phyloP scores from a whole-genome alignment of 1,284 basidiomycete species.

The Apiotrichum laibachii region DNA sequence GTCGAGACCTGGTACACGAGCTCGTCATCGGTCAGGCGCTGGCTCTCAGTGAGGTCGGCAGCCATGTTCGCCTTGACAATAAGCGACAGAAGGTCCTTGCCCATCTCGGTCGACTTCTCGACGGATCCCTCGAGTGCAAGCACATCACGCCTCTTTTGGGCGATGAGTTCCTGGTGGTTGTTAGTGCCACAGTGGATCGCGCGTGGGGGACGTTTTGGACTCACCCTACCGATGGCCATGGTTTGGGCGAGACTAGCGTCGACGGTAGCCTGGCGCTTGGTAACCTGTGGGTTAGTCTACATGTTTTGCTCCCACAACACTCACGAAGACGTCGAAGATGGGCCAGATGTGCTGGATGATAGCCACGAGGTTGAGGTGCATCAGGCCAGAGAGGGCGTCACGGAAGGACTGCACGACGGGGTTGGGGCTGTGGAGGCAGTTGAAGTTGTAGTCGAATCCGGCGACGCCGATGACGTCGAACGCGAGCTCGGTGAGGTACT shows the following conservation, averaged over 20 bases:
- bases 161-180: conserved; percentile 54
- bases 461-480: conserved; percentile 67
- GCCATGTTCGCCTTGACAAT: conserved; percentile 61
- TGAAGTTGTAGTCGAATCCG: conserved; percentile 63
- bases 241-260: neutral
- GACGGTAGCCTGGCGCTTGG: conserved; percentile 4
- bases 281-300: conserved; percentile 1
- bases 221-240: conserved; percentile 1
- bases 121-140: conserved; percentile 30
- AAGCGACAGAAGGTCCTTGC: conserved; percentile 49
- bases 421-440: conserved; percentile 27
- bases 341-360: conserved; percentile 61
- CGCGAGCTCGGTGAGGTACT: conserved; percentile 54
- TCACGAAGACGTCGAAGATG: conserved; percentile 49
- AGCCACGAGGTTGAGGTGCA: conserved; percentile 55
- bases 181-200: no score
- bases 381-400: conserved; percentile 29
- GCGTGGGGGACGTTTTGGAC: neutral
- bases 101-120: conserved; percentile 53
- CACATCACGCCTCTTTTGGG: conserved; percentile 52
- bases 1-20: conserved; percentile 74
- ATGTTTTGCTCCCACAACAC: neutral
- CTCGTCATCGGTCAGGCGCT: conserved; percentile 64
- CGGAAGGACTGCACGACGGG: conserved; percentile 27
- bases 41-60: conserved; percentile 56